A percentile compares a stretch with the other conserved stretches of the same genome.
Evolutionary conservation across 495 filamentous ascomycete species (phyloP).

Genomic region (Xylaria curta): DNA sequence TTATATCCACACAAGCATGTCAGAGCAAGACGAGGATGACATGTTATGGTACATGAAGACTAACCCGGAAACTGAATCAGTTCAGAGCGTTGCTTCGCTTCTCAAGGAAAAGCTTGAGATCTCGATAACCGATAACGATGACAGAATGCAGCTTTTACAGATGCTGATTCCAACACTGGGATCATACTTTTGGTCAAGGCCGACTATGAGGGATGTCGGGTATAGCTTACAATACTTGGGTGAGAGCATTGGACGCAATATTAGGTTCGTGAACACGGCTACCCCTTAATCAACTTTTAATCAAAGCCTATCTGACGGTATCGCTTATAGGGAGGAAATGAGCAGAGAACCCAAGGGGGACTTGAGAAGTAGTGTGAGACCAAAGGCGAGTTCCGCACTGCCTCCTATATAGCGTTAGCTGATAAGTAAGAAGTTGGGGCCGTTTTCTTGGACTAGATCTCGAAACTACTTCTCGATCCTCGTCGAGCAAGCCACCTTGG

Average conservation of each 20-base stretch:
- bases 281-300: not conserved
- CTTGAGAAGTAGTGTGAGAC: not conserved
- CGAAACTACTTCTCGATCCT: slow-evolving; percentile 2
- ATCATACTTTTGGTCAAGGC: slow-evolving; percentile 5
- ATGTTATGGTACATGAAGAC: not conserved
- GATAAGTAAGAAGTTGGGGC: not conserved
- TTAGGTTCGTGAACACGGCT: not conserved
- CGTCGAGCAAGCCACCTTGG: not conserved
- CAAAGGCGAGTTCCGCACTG: not conserved
- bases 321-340: not conserved
- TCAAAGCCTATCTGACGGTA: not conserved
- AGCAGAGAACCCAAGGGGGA: not conserved
- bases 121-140: not conserved
- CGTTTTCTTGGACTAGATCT: not conserved
- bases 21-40: not conserved
- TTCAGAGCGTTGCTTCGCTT: not conserved
- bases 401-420: not conserved
- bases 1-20: not conserved
- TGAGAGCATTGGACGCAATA: not conserved
- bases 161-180: not conserved
- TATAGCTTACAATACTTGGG: not conserved
- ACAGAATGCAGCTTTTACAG: not conserved
- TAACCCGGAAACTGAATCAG: not conserved
- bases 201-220: not conserved
- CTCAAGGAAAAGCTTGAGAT: not conserved